Conservation (phyloP, 1,139 yeast species). For the Nematodospora anomalae region DNA sequence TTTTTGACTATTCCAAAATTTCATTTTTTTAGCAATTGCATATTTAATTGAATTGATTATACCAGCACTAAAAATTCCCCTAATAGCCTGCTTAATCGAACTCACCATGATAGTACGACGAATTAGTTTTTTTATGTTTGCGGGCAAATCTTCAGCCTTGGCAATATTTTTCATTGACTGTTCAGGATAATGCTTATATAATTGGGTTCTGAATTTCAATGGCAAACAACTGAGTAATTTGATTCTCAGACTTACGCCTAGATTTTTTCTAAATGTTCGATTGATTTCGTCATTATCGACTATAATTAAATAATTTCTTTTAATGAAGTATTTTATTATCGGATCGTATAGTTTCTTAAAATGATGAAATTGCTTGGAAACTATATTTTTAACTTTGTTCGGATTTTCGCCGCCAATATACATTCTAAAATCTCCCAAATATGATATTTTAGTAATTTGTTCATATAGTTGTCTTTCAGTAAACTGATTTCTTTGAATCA, state of each 20-base stretch:
- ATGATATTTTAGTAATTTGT: constrained; percentile 78
- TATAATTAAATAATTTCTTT: constrained; percentile 21
- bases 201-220: constrained; percentile 45
- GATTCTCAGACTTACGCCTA: constrained; percentile 22
- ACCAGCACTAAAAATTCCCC: constrained; percentile 90
- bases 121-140: constrained; percentile 46
- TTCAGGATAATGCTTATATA: constrained; percentile 41
- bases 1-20: constrained; percentile 25
- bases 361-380: constrained; percentile 65
- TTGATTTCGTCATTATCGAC: constrained; percentile 17
- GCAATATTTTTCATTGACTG: constrained; percentile 28
- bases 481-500: constrained; percentile 40
- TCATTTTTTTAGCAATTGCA: constrained; percentile 68
- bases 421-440: constrained; percentile 90
- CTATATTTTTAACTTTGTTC: constrained; percentile 81
- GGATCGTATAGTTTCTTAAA: constrained; percentile 77
- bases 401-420: constrained; percentile 90
- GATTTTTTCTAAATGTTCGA: constrained; percentile 21
- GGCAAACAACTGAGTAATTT: constrained; percentile 49
- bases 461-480: constrained; percentile 69
- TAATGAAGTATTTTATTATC: constrained; percentile 33
- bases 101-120: constrained; percentile 65
- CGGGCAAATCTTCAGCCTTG: constrained; percentile 26
- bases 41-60: constrained; percentile 66
- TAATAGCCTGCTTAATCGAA: constrained; percentile 71